phyloP scores from a whole-genome alignment of 805 yeast species.

The Limtongia smithiae region DNA sequence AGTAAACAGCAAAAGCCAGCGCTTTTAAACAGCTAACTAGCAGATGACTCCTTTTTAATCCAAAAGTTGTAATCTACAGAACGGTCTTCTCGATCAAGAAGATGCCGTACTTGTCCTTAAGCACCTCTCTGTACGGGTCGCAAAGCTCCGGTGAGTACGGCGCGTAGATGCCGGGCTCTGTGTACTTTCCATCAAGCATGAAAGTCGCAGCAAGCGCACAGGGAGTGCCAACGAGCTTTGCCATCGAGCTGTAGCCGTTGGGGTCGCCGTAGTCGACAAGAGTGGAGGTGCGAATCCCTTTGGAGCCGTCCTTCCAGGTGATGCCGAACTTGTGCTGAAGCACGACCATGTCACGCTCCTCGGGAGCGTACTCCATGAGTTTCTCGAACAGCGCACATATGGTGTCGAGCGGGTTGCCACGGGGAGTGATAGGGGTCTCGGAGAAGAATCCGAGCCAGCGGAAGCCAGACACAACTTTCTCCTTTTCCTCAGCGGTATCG shows the following conservation, averaged over 20 bases:
- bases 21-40: too few species aligned
- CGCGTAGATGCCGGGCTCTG: slow-evolving; percentile 79
- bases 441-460: slow-evolving; percentile 93
- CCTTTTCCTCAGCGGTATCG: slow-evolving; percentile 72
- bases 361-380: slow-evolving; percentile 91
- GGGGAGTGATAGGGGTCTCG: slow-evolving; percentile 69
- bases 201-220: slow-evolving; percentile 92
- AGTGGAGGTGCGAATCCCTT: slow-evolving; percentile 92
- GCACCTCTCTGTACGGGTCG: slow-evolving; percentile 83
- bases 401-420: slow-evolving; percentile 93
- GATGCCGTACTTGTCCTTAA: slow-evolving; percentile 86
- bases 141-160: slow-evolving; percentile 90
- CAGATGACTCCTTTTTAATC: too few species aligned
- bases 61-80: too few species aligned
- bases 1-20: too few species aligned
- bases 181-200: slow-evolving; percentile 73
- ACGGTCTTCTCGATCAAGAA: slow-evolving; percentile 84
- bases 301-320: slow-evolving; percentile 89
- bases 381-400: slow-evolving; percentile 94
- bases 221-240: slow-evolving; percentile 96
- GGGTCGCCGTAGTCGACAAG: slow-evolving; percentile 87
- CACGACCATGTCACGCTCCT: slow-evolving; percentile 92
- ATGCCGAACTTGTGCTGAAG: slow-evolving; percentile 98
- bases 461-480: slow-evolving; percentile 82
- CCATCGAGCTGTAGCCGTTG: slow-evolving; percentile 96